These are phyloP conservation scores for Stereum hirsutum DNA, from an alignment of 1,284 basidiomycete genomes.

Conservation along the genomic window DNA sequence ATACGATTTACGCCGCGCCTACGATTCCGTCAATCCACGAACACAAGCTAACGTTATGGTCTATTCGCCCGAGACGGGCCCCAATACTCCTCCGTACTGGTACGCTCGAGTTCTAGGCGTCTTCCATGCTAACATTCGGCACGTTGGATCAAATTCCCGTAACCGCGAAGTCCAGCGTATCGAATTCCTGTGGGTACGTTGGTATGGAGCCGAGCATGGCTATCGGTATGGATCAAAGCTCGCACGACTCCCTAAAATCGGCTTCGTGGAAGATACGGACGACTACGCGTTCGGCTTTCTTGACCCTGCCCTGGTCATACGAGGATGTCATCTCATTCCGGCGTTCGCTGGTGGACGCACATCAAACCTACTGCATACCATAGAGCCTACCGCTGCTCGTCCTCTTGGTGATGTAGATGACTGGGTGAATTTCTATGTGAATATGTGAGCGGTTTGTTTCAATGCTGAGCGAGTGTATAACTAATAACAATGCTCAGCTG, in stretches of 20 bases:
- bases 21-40: conserved; percentile 16
- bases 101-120: conserved; percentile 26
- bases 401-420: too few species aligned
- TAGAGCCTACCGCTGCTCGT: too few species aligned
- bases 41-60: conserved; percentile 16
- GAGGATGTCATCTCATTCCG: conserved; percentile 21
- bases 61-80: not conserved
- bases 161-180: conserved; percentile 7
- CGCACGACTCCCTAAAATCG: conserved; percentile 14
- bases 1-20: conserved; percentile 5
- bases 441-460: too few species aligned
- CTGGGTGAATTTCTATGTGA: too few species aligned
- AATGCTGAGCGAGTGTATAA: too few species aligned
- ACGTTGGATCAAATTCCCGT: conserved; percentile 6
- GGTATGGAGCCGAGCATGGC: conserved; percentile 16
- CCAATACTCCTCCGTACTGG: conserved; percentile 19
- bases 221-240: conserved; percentile 9
- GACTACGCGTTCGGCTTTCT: conserved; percentile 14
- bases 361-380: conserved; percentile 2
- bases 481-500: too few species aligned
- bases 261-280: conserved; percentile 11
- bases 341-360: conserved; percentile 18
- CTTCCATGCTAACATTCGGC: conserved; percentile 21
- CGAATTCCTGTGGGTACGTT: conserved; percentile 21
- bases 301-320: conserved; percentile 18